Evolutionary conservation across 2,329 filamentous ascomycete genomes (phyloP).

Genomic region (Sclerotinia sclerotiorum): DNA sequence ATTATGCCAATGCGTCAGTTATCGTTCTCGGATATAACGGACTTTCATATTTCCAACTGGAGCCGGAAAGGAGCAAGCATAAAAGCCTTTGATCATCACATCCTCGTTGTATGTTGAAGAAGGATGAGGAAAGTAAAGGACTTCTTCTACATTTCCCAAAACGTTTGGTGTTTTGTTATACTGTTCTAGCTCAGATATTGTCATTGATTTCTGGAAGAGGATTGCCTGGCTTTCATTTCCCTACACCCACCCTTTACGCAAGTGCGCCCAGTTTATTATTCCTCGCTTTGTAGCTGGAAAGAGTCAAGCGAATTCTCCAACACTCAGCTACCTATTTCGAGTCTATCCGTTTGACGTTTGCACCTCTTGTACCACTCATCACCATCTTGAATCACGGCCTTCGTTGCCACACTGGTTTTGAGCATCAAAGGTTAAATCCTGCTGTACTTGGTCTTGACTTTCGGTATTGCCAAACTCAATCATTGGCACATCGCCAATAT

Average conservation of each 20-base stretch:
- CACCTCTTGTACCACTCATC: neutral
- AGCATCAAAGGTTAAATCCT: neutral
- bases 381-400: neutral
- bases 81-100: too few relatives aligned
- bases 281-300: neutral
- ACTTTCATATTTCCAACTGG: neutral
- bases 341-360: neutral
- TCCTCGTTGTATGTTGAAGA: neutral
- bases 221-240: neutral
- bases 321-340: neutral
- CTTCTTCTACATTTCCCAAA: neutral
- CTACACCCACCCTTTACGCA: neutral
- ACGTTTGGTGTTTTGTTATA: neutral
- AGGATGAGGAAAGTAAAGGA: neutral
- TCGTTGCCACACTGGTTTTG: neutral
- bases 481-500: neutral
- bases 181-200: neutral
- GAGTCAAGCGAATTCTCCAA: neutral
- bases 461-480: neutral
- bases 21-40: constrained; percentile 7
- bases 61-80: neutral
- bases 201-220: neutral
- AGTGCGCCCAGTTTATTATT: neutral
- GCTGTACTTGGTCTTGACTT: neutral
- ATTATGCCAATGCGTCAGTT: neutral